Percentiles rank a stretch among this genome's conserved stretches.
Evolutionary conservation across 441 rosid genomes (phyloP).

Genomic region (Capsella rubella): DNA sequence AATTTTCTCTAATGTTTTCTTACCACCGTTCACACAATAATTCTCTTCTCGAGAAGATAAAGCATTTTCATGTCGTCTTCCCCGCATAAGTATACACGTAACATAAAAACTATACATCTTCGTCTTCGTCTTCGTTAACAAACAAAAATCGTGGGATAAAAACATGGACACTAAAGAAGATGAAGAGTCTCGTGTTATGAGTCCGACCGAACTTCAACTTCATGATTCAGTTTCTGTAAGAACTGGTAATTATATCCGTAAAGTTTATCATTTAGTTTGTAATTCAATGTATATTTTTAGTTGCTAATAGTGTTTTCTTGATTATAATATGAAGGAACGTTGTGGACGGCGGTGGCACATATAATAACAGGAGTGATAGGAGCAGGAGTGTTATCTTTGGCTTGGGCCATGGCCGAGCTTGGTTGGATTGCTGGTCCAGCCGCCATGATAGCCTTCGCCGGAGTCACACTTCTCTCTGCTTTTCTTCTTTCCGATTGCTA

Average conservation of each 20-base stretch:
- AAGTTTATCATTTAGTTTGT: no score
- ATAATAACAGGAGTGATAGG: constrained; percentile 54
- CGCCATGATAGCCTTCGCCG: constrained; percentile 51
- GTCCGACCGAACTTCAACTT: constrained; percentile 21
- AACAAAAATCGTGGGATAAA: not conserved
- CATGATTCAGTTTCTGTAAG: constrained; percentile 28
- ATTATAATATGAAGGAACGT: no score
- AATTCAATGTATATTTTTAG: no score
- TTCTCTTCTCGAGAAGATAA: not conserved
- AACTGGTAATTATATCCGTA: constrained; percentile 45
- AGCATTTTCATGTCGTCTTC: not conserved
- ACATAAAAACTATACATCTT: not conserved
- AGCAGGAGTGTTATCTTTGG: constrained; percentile 74
- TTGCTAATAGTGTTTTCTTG: no score
- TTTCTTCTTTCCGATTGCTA: constrained; percentile 62
- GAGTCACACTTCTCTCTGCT: constrained; percentile 51
- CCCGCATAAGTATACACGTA: not conserved
- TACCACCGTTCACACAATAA: not conserved
- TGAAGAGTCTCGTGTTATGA: constrained; percentile 11
- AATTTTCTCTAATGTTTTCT: not conserved
- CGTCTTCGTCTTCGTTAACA: not conserved
- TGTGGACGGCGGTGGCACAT: no score
- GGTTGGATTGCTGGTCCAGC: constrained; percentile 78
- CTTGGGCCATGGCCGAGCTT: constrained; percentile 70
- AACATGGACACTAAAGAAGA: constrained; percentile 25